Percentiles rank a stretch among this genome's conserved stretches.
These are phyloP conservation scores for Fusarium udum DNA, from an alignment of 2,329 filamentous ascomycete species.

Conservation along the genomic window DNA sequence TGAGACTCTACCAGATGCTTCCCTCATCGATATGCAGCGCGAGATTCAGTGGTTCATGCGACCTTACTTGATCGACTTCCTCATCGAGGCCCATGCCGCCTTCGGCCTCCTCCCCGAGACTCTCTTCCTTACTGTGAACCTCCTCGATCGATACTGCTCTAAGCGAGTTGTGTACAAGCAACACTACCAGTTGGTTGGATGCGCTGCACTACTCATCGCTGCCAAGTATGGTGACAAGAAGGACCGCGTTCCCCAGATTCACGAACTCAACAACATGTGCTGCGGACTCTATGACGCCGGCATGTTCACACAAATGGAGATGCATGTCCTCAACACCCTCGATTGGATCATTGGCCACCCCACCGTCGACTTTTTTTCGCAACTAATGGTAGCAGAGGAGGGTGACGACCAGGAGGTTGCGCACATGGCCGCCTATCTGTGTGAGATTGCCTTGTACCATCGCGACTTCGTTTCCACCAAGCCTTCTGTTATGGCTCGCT, in stretches of 20 bases:
- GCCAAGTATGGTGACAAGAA: constrained; percentile 99
- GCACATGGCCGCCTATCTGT: constrained; percentile 93
- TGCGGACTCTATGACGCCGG: constrained; percentile 97
- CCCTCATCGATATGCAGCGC: constrained; percentile 97
- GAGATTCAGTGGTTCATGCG: constrained; percentile 99
- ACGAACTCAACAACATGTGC: constrained; percentile 99
- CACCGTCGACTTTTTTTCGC: constrained; percentile 92
- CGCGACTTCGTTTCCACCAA: constrained; percentile 94
- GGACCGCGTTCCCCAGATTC: constrained; percentile 96
- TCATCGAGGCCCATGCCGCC: constrained; percentile 95
- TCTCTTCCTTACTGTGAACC: constrained; percentile 94
- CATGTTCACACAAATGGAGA: constrained; percentile 99
- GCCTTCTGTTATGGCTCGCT: constrained; percentile 89
- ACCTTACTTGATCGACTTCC: constrained; percentile 96
- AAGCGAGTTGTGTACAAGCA: constrained; percentile 98
- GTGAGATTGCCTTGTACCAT: constrained; percentile 95
- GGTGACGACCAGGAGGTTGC: constrained; percentile 84
- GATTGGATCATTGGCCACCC: constrained; percentile 97
- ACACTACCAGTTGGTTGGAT: constrained; percentile 97
- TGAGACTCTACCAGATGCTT: constrained; percentile 93
- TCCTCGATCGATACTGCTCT: constrained; percentile 97
- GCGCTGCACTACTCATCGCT: constrained; percentile 93
- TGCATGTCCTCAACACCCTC: constrained; percentile 97
- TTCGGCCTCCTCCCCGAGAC: constrained; percentile 95
- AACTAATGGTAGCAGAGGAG: constrained; percentile 85